Percentiles rank a stretch among this genome's conserved stretches.
Evolutionary conservation across 257 asterid genomes (phyloP).

Genomic region (Scutellaria minor): DNA sequence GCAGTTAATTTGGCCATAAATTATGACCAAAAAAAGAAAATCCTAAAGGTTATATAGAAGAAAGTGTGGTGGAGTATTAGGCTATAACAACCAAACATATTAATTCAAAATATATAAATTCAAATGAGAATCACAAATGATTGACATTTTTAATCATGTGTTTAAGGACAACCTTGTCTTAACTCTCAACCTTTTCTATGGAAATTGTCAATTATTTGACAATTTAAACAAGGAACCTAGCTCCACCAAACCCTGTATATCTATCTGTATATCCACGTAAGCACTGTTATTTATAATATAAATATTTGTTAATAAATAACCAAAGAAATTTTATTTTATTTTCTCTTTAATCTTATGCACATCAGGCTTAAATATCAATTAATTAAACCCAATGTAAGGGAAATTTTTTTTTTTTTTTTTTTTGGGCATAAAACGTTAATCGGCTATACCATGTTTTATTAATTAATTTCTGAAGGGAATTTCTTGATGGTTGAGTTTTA

Average conservation of each 20-base stretch:
- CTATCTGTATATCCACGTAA: too few relatives aligned
- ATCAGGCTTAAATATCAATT: too few relatives aligned
- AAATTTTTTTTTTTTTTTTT: too few relatives aligned
- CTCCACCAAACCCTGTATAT: not conserved
- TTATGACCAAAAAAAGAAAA: conserved; percentile 12
- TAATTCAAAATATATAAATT: conserved; percentile 24
- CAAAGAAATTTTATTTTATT: not conserved
- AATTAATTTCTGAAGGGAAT: too few relatives aligned
- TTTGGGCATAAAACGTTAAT: too few relatives aligned
- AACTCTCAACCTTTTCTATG: conserved; percentile 33
- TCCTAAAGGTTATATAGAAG: conserved; percentile 6
- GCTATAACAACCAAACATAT: conserved; percentile 35
- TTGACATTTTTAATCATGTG: not conserved
- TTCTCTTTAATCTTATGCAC: too few relatives aligned
- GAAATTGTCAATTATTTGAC: conserved; percentile 31
- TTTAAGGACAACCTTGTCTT: conserved; percentile 40
- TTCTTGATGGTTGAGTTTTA: too few relatives aligned
- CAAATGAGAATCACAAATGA: not conserved
- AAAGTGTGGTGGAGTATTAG: conserved; percentile 19
- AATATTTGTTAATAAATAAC: not conserved
- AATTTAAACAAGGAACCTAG: not conserved
- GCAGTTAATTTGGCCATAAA: not conserved
- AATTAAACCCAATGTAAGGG: too few relatives aligned
- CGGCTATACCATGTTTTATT: too few relatives aligned
- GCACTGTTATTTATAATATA: not conserved